These are phyloP conservation scores for Gossypium davidsonii DNA, from an alignment of 441 rosid species.

Conservation along the genomic window DNA sequence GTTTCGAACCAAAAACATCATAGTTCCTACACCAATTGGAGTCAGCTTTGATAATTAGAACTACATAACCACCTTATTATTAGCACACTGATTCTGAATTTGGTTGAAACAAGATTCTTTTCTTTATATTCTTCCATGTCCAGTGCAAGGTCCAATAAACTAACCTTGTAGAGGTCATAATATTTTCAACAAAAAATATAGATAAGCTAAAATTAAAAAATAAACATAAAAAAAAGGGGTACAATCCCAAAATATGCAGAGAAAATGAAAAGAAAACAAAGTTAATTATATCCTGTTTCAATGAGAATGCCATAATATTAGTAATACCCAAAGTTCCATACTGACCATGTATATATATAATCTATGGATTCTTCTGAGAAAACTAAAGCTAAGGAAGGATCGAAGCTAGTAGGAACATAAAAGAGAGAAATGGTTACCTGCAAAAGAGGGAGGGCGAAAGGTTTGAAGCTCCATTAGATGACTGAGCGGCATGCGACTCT, in stretches of 20 bases:
- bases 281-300: not conserved
- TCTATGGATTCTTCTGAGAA: not conserved
- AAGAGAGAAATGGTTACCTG: conserved; percentile 23
- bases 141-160: not conserved
- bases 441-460: conserved; percentile 10
- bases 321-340: not conserved
- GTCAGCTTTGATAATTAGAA: not conserved
- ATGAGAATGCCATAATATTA: not conserved
- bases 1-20: conserved; percentile 14
- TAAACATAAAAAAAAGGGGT: not conserved
- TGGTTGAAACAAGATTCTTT: not conserved
- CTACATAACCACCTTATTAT: not conserved
- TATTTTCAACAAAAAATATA: too few species aligned
- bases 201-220: too few species aligned
- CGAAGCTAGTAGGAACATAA: not conserved
- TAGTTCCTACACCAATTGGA: conserved; percentile 18
- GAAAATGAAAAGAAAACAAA: not conserved
- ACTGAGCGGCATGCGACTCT: not conserved
- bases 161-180: too few species aligned
- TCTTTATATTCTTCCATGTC: not conserved
- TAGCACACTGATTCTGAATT: not conserved
- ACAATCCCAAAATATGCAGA: not conserved
- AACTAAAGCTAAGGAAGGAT: not conserved
- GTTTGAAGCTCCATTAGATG: conserved; percentile 33
- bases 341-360: not conserved